Conservation (phyloP, 2,329 filamentous ascomycete genomes). For the Hypoxylon sp. region DNA sequence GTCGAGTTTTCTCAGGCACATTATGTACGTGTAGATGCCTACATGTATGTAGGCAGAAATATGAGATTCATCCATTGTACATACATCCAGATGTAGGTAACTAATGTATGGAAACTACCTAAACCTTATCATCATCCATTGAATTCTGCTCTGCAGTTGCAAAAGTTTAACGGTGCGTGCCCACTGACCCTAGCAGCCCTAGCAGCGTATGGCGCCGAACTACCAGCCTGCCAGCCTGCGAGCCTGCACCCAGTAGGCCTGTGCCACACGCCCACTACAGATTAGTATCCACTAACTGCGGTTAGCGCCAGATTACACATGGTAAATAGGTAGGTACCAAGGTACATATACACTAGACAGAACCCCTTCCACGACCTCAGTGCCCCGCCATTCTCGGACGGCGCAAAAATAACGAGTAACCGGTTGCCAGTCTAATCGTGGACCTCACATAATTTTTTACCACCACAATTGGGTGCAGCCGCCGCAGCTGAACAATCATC, state of each 20-base stretch:
- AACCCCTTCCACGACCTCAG: constrained; percentile 29
- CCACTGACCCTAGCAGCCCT: constrained; percentile 28
- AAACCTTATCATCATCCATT: constrained; percentile 8
- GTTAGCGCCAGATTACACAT: constrained; percentile 24
- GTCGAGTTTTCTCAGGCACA: not conserved
- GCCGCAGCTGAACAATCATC: constrained; percentile 35
- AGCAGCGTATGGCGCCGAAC: constrained; percentile 2
- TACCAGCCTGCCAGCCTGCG: constrained; percentile 7
- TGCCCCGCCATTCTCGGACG: constrained; percentile 42
- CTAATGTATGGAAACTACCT: not conserved
- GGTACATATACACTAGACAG: constrained; percentile 16
- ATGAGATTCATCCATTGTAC: too few relatives aligned
- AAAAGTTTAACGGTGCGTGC: constrained; percentile 27
- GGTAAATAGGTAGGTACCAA: constrained; percentile 11
- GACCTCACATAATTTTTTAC: constrained; percentile 41
- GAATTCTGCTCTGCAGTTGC: constrained; percentile 20
- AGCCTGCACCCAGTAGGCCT: constrained; percentile 31
- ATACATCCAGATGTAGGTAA: not conserved
- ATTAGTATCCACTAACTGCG: constrained; percentile 1
- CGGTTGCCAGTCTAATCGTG: constrained; percentile 28
- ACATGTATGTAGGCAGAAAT: not conserved
- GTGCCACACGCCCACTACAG: constrained; percentile 29
- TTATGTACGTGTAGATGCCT: not conserved
- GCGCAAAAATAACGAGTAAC: constrained; percentile 43
- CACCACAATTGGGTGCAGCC: constrained; percentile 42